Base-by-base conservation (phyloP, 140 eudicot species). In the Ambrosia hybrid region DNA sequence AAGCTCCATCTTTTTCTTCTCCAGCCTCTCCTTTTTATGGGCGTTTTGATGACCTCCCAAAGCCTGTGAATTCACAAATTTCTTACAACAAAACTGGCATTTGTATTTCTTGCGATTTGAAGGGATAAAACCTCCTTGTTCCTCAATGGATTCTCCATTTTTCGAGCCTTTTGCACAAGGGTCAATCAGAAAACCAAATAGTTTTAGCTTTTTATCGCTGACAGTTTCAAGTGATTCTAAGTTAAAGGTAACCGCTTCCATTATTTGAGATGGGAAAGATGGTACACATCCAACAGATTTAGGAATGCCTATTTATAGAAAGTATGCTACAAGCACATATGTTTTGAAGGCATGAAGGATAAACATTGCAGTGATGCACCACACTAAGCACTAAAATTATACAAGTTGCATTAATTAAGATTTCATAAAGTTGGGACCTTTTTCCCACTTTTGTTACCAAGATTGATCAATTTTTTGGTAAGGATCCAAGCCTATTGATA, bases 31-130 rank as follows among this genome's bases (percentile, higher is more conserved):
- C 72, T 79, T 59, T 70, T 79, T 79, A 79, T 79, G 76, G 62
- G 80, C 76, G 60, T 79, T 79, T 53, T 79, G 83, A 52, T 68
- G 80, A 68, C 83, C 83, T 52, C 83, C 83, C 61, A 79, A 56
- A 39, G 83, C 83, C 60, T 79, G 80, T 11, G 76, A 79, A 73
- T 61, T 79, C 76, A 53, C 17, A 74, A 79, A 79, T 65, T 61
- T 79, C 72, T 79, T 79, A 16, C 36, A 70, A 68, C 80, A 79
- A 74, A 73, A 79, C 0, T 21, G 55, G 57, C 83, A 73, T 68
- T 70, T 74, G 80, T 68, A 79, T 68, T 53, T 79, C 55, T 74
- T 68, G 52, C 73, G 57, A 55, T 62, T 63, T 30, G 71, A 60
- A 45, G 72, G 57, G 16, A 79, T 16, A n/a, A 34, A 26, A 34